Base-by-base conservation (phyloP, 1,139 yeast species). In the Hemisphaericaspora subhashii region DNA sequence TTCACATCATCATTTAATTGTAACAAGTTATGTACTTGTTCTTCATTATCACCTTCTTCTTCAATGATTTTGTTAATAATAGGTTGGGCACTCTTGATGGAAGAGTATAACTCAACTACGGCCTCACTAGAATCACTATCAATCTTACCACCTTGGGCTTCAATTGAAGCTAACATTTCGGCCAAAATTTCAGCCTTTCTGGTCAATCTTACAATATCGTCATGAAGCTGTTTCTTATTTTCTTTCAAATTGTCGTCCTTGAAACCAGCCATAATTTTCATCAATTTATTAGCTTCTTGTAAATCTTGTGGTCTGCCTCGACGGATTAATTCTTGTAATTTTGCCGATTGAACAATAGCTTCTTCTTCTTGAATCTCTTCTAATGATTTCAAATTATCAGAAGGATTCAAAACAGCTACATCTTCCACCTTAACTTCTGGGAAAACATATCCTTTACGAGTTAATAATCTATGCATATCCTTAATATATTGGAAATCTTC, bases 251-350 rank as follows among this genome's bases (percentile, higher is more conserved):
- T 66, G 59, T 94, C 96, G 48, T 87, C 94, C 62, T 85, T 85
- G 68, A 87, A 92, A 3, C 99, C 99, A 8, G 98, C 96, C 97
- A 92, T 90, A 51, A 92, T 82, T 59, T 90, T 89, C 98, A 92
- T 94, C 60, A 92, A 75, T 52, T 86, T 86, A 62, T 92, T 92
- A 28, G 99, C 99, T 62, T 92, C 98, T 55, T 86, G 89, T 57
- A 92, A 77, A 63, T 92, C 99, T 48, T 84, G 87, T 2, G 98
- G 98, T 60, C 88, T 86, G 23, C 98, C 98, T 55, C 98, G 78
- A 65, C 98, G 83, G 48, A 92, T 86, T 48, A 92, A 74, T 60
- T 94, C 98, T 64, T 94, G 98, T 47, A 92, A 75, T 64, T 94
- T 94, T 13, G 98, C 98, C 48, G 88, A 79, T 56, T 90, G 96